Base-by-base conservation (phyloP, 129 eudicot genomes). In the Flaveria bidentis region DNA sequence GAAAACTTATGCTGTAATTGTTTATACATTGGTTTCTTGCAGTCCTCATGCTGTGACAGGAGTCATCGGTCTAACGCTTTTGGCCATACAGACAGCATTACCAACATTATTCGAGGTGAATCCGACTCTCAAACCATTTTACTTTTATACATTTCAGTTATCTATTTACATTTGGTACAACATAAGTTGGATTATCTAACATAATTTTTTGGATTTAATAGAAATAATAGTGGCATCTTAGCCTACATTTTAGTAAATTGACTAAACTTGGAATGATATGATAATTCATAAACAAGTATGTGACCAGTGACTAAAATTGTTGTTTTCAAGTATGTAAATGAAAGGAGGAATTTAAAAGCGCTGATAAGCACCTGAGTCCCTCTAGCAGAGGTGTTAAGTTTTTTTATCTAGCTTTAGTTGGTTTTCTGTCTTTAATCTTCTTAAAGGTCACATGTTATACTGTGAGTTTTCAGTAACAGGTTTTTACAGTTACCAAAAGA, bases 11-110 rank as follows among this genome's bases (percentile, higher is more conserved):
- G 39, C 69, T 13, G 33, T 72, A 52, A 22, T 53, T 50, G 84
- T 62, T 76, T 69, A 51, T 42, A 30, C 10, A 49, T 67, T 68
- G 82, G 41, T 83, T 47, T 41, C 73, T 75, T 81, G 90, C 85
- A 94, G 98, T 80, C 98, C 98, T 76, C 98, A 94, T 87, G 98
- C 98, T 69, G 86, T 88, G 57, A 88, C 98, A 6, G 98, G 97
- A 9, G 22, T 93, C 56, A 91, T 91, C 23, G 98, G 97, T 67
- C 88, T 93, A 22, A 72, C 96, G 33, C 96, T 94, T 68, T 78
- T 94, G 79, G 90, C 93, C 30, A 15, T 88, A 44, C 98, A 94
- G 61, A 86, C 97, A 30, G 74, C 86, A 45, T 75, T 94, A 74
- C 97, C 98, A 53, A 44, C 91, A 65, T 64, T 94, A 70, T 94